Evolutionary conservation across 2,329 filamentous ascomycete species (phyloP).

Genomic region (Aspergillus fumigatus): DNA sequence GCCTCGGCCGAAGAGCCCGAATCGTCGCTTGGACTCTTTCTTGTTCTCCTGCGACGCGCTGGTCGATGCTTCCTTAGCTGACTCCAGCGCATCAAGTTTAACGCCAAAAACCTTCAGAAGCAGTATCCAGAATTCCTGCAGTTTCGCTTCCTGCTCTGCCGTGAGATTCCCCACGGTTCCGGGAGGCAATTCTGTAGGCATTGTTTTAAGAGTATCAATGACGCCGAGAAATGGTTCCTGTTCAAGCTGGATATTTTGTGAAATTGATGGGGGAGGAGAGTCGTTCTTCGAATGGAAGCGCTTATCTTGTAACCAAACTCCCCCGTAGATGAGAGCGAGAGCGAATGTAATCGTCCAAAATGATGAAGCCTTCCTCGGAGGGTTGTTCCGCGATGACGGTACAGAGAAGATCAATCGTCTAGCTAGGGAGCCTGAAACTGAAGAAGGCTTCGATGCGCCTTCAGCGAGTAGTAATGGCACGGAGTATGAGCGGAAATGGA

Average conservation of each 20-base stretch:
- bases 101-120: conserved; percentile 73
- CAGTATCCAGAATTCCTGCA: conserved; percentile 79
- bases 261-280: conserved; percentile 5
- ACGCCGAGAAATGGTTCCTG: conserved; percentile 27
- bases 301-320: conserved; percentile 31
- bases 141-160: conserved; percentile 79
- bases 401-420: conserved; percentile 25
- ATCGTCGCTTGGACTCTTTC: conserved; percentile 66
- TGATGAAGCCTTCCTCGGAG: conserved; percentile 33
- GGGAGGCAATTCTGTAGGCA: conserved; percentile 28
- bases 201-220: conserved; percentile 34
- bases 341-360: conserved; percentile 35
- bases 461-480: conserved; percentile 5
- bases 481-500: conserved; percentile 13
- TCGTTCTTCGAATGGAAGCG: conserved; percentile 19
- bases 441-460: conserved; percentile 20
- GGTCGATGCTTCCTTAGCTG: conserved; percentile 18
- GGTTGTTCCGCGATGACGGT: conserved; percentile 13
- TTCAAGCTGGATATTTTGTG: conserved; percentile 12
- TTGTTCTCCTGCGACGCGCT: conserved; percentile 47
- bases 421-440: conserved; percentile 17
- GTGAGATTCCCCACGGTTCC: conserved; percentile 85
- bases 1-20: conserved; percentile 64
- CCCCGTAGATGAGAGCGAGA: conserved; percentile 30
- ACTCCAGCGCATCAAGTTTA: conserved; percentile 24